These are phyloP conservation scores for Komagataea norvegica DNA, from an alignment of 1,139 yeast genomes.

Conservation along the genomic window DNA sequence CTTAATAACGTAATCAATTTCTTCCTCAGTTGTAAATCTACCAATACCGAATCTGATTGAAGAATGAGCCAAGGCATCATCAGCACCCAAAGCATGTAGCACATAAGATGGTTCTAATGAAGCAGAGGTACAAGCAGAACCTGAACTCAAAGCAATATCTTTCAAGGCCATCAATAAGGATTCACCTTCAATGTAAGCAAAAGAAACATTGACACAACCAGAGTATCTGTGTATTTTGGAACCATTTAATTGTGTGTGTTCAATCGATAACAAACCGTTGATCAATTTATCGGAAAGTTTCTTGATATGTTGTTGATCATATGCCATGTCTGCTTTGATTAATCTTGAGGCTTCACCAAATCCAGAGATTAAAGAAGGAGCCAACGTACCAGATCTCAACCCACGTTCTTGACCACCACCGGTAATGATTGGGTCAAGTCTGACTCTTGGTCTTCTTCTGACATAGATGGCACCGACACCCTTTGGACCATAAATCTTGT, in stretches of 20 bases:
- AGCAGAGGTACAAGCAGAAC: slow-evolving; percentile 99
- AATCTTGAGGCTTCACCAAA: slow-evolving; percentile 97
- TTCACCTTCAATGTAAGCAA: slow-evolving; percentile 98
- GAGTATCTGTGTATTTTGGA: slow-evolving; percentile 68
- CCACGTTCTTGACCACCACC: slow-evolving; percentile 99
- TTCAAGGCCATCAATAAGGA: slow-evolving; percentile 95
- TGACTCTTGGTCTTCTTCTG: slow-evolving; percentile 97
- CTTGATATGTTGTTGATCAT: slow-evolving; percentile 67
- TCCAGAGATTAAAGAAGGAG: slow-evolving; percentile 93
- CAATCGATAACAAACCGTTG: slow-evolving; percentile 69
- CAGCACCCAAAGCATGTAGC: slow-evolving; percentile 93
- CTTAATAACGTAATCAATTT: slow-evolving; percentile 84
- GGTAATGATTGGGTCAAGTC: slow-evolving; percentile 88
- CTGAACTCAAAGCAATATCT: slow-evolving; percentile 93
- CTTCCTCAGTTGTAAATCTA: slow-evolving; percentile 93
- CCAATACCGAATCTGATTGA: slow-evolving; percentile 97
- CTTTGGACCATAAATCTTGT: slow-evolving; percentile 96
- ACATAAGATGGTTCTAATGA: slow-evolving; percentile 97
- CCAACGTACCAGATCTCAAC: slow-evolving; percentile 91
- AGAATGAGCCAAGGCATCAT: slow-evolving; percentile 96
- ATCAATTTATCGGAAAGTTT: slow-evolving; percentile 69
- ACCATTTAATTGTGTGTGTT: slow-evolving; percentile 89
- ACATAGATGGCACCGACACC: slow-evolving; percentile 96
- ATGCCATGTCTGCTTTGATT: slow-evolving; percentile 66
- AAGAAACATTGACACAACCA: slow-evolving; percentile 94